Evolutionary conservation across 805 yeast genomes (phyloP).

Genomic region (Suhomyces canberraensis): DNA sequence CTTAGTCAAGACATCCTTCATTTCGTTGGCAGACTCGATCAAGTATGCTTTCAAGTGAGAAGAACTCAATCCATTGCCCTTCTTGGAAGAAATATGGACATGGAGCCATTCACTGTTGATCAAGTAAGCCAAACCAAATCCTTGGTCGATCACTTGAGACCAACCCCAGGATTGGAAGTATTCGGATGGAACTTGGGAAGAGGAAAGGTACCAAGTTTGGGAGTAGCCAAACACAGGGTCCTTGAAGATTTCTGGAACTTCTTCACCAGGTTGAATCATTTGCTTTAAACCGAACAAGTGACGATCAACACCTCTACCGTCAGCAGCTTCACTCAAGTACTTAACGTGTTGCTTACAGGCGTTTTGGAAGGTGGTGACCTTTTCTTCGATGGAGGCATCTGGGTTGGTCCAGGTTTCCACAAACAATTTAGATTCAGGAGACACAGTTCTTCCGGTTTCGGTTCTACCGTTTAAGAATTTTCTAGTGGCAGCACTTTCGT

Average conservation of each 20-base stretch:
- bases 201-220: slow-evolving; percentile 79
- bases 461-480: slow-evolving; percentile 87
- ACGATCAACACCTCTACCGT: slow-evolving; percentile 89
- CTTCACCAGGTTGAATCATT: slow-evolving; percentile 57
- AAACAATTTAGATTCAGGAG: slow-evolving; percentile 65
- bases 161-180: slow-evolving; percentile 91
- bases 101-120: slow-evolving; percentile 81
- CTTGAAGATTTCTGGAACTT: slow-evolving; percentile 62
- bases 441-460: slow-evolving; percentile 86
- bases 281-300: slow-evolving; percentile 87
- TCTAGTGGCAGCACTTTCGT: slow-evolving; percentile 94
- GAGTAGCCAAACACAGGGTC: slow-evolving; percentile 79
- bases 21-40: slow-evolving; percentile 75
- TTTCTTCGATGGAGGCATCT: slow-evolving; percentile 47
- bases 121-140: slow-evolving; percentile 93
- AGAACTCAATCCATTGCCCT: slow-evolving; percentile 56
- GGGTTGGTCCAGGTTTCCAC: slow-evolving; percentile 72
- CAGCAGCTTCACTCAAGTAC: slow-evolving; percentile 73
- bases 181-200: slow-evolving; percentile 82
- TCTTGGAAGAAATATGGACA: slow-evolving; percentile 77
- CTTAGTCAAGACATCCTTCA: slow-evolving; percentile 57
- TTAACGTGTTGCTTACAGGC: slow-evolving; percentile 74
- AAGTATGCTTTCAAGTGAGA: slow-evolving; percentile 63
- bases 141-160: slow-evolving; percentile 92
- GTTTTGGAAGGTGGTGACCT: slow-evolving; percentile 62